Evolutionary conservation across 2,329 filamentous ascomycete genomes (phyloP).

Genomic region (Pyrenophora tritici-repentis): DNA sequence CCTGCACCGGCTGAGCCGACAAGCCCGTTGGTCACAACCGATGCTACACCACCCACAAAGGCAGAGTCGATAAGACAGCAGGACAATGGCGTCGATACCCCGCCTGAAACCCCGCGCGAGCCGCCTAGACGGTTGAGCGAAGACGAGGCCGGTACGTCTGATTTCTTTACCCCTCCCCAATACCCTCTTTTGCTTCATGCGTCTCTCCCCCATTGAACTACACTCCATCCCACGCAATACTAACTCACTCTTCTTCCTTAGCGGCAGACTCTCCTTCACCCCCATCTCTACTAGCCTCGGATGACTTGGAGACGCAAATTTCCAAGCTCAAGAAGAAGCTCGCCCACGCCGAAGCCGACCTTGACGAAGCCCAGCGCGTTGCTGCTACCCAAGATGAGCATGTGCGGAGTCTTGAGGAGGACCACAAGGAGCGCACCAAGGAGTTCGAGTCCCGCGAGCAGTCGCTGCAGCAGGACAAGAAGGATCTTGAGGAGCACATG

Average conservation of each 20-base stretch:
- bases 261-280: slow-evolving; percentile 35
- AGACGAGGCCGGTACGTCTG: slow-evolving; percentile 25
- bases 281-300: slow-evolving; percentile 36
- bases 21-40: slow-evolving; percentile 34
- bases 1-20: slow-evolving; percentile 34
- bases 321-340: slow-evolving; percentile 43
- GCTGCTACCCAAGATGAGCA: slow-evolving; percentile 36
- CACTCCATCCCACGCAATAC: slow-evolving; percentile 21
- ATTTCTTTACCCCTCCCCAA: slow-evolving; percentile 14
- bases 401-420: slow-evolving; percentile 38
- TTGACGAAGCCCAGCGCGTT: slow-evolving; percentile 42
- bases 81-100: slow-evolving; percentile 40
- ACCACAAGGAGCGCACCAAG: slow-evolving; percentile 40
- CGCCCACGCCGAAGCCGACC: slow-evolving; percentile 34
- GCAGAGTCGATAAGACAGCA: slow-evolving; percentile 19
- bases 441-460: slow-evolving; percentile 39
- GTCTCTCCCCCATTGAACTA: slow-evolving; percentile 17
- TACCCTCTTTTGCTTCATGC: slow-evolving; percentile 14
- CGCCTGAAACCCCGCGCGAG: slow-evolving; percentile 41
- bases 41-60: slow-evolving; percentile 27
- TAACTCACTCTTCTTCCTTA: slow-evolving; percentile 28
- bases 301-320: slow-evolving; percentile 37
- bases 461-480: slow-evolving; percentile 44
- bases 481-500: slow-evolving; percentile 49
- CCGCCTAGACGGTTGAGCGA: slow-evolving; percentile 16